A percentile compares a stretch with the other conserved stretches of the same genome.
Evolutionary conservation across 2,329 filamentous ascomycete species (phyloP).

Genomic region (Periconia sp.): DNA sequence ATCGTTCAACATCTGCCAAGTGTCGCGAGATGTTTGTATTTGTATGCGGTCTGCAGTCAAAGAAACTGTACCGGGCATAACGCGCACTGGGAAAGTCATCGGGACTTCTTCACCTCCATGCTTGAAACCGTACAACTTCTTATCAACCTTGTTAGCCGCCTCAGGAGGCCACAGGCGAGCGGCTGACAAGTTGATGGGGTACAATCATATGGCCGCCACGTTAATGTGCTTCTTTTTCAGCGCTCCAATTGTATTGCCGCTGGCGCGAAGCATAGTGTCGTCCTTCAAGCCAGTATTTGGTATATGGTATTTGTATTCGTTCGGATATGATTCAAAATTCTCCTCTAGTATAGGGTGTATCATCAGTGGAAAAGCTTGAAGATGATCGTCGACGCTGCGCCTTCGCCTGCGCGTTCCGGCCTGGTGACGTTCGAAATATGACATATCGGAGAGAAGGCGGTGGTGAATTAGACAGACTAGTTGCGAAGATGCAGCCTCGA

Average conservation of each 20-base stretch:
- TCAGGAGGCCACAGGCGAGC: background rate
- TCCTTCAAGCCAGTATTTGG: background rate
- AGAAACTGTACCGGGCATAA: background rate
- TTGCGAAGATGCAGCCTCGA: no score
- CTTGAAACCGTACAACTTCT: background rate
- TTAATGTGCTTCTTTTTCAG: background rate
- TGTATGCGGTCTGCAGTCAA: background rate
- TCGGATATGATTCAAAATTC: background rate
- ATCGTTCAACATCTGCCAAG: background rate
- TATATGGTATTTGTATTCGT: background rate
- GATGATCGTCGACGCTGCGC: background rate
- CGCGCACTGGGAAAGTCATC: background rate
- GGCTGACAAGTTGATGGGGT: background rate
- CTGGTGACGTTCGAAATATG: no score
- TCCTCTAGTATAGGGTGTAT: background rate
- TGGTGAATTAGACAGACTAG: no score
- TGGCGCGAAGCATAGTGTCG: background rate
- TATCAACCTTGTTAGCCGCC: background rate
- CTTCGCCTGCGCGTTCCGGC: background rate
- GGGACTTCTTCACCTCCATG: background rate
- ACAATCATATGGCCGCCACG: background rate
- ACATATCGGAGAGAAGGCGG: no score
- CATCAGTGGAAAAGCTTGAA: background rate
- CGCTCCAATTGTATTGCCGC: background rate
- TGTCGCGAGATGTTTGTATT: background rate